Evolutionary conservation across 1,284 basidiomycete genomes (phyloP), one percentile per base, ranked within the genome.

Genomic region (Agaricales sp.): DNA sequence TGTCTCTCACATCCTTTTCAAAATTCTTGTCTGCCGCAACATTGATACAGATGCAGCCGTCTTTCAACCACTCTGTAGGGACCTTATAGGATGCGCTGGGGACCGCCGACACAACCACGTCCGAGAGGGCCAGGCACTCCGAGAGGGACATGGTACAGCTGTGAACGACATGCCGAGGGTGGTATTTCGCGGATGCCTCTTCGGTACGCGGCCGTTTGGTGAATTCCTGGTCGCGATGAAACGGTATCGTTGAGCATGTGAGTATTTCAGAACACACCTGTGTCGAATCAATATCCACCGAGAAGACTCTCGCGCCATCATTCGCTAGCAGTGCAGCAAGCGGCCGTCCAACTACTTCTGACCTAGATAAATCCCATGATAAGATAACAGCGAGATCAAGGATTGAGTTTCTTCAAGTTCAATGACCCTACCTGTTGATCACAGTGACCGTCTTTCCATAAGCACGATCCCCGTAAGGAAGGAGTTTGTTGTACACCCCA

Each of bases 11-110:
- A 61, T 96, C 87, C 53, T 80, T 80, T 63, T 96, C 92, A 62
- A 98, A 99, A 67, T 99, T 99, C 73, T 95, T 98, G 61, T 96
- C 93, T 2, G 88, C 85, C 21, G 92, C 87, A 45, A 99, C 90
- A 62, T 98, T 98, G 53, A 98, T 70, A 58, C 92, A 94, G 1
- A 95, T 70, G 55, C 92, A 94, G 2, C 94, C 95, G 57, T 93
- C 89, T 68, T 95, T 95, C 57, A 99, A 73, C 76, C 78, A 83
- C 46, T 78, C 80, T 2, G 93, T 98, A 55, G 86, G 82, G 50
- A 99, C 67, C 63, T 97, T 98, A 72, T 95, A 99, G 12, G 70
- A 68, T n/a, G 85, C 71, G 57, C 72, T 83, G 1, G 93, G 93
- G 4, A 95, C 93, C 1, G 93, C 93, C 1, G 88, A 87, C 43